Evolutionary conservation across 176 grass and related monocot genomes (phyloP).

Genomic region (Poa pratensis): DNA sequence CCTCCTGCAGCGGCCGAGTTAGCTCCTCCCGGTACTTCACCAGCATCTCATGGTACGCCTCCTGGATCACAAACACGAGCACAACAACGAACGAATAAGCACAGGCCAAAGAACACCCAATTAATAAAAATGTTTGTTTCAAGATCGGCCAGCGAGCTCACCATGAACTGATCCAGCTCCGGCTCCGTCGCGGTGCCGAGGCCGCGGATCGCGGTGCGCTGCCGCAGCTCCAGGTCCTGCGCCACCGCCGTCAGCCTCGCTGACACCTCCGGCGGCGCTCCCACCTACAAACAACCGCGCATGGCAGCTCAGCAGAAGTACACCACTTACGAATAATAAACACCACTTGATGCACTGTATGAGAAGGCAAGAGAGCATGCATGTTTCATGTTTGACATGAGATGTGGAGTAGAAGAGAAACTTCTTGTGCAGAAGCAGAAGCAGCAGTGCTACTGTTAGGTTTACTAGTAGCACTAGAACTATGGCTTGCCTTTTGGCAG

Average conservation of each 20-base stretch:
- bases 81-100: not conserved
- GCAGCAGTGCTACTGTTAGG: conserved; percentile 8
- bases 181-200: conserved; percentile 73
- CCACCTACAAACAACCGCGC: conserved; percentile 55
- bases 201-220: conserved; percentile 63
- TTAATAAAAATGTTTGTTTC: not conserved
- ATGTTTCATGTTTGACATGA: conserved; percentile 43
- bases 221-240: conserved; percentile 77
- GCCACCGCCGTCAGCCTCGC: conserved; percentile 69
- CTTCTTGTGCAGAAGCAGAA: conserved; percentile 30
- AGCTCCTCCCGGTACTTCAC: conserved; percentile 98
- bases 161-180: conserved; percentile 99
- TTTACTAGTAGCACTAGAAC: not conserved
- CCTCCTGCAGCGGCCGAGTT: conserved; percentile 88
- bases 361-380: conserved; percentile 32
- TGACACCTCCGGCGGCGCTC: conserved; percentile 87
- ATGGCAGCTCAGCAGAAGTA: conserved; percentile 14
- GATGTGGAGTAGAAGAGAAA: conserved; percentile 44
- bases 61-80: conserved; percentile 40
- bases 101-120: not conserved
- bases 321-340: not conserved
- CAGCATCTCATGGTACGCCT: conserved; percentile 98
- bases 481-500: conserved; percentile 83
- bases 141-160: conserved; percentile 32
- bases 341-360: conserved; percentile 29